These are phyloP conservation scores for Cryptosporidium baileyi DNA, from an alignment of 169 alveolate genomes.

Conservation along the genomic window DNA sequence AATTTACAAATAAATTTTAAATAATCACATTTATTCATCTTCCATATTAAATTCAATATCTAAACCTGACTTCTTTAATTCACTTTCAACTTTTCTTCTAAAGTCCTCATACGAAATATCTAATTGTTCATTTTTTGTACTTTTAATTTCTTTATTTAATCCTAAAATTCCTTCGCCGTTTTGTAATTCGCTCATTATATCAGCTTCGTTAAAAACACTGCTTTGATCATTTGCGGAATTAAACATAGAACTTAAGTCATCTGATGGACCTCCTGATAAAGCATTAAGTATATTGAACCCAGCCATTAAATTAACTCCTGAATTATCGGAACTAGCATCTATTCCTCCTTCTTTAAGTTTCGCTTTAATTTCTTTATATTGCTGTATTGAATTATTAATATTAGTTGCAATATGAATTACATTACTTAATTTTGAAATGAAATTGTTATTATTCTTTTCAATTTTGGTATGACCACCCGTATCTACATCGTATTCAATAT, in stretches of 20 bases:
- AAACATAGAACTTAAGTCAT: constrained; percentile 23
- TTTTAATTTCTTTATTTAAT: background rate
- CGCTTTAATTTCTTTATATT: background rate
- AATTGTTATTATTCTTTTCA: background rate
- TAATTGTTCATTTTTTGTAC: background rate
- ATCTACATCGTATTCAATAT: constrained; percentile 36
- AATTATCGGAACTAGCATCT: constrained; percentile 8
- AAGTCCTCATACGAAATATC: constrained; percentile 47
- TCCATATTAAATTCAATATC: constrained; percentile 21
- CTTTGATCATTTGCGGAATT: background rate
- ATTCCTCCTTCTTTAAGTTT: constrained; percentile 11
- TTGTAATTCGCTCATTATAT: constrained; percentile 25
- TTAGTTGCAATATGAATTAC: constrained; percentile 16
- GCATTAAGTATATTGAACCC: constrained; percentile 25
- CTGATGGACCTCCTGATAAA: constrained; percentile 19
- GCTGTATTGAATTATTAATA: constrained; percentile 10
- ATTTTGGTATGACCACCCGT: constrained; percentile 51
- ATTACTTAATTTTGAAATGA: background rate
- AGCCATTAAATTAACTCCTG: constrained; percentile 45
- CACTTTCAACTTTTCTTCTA: constrained; percentile 9
- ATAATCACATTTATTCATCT: background rate
- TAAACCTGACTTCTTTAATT: background rate
- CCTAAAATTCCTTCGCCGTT: background rate
- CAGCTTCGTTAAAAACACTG: constrained; percentile 23
- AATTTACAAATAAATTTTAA: background rate